These are phyloP conservation scores for Niebla homalea DNA, from an alignment of 495 filamentous ascomycete species.

Conservation along the genomic window DNA sequence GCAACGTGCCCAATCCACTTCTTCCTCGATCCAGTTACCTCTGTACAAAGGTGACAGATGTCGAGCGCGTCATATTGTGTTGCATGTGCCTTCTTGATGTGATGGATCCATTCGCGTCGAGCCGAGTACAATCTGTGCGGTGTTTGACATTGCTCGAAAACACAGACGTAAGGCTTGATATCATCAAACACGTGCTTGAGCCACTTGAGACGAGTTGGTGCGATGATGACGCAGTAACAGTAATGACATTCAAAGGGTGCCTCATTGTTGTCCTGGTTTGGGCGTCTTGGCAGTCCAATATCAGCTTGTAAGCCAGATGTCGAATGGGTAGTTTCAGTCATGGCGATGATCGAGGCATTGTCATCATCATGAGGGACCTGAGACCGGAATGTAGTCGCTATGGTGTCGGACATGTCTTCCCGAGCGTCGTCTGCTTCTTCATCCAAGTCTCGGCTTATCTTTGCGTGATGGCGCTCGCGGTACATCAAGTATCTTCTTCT, in stretches of 20 bases:
- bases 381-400: neutral
- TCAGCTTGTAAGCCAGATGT: neutral
- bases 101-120: slow-evolving; percentile 15
- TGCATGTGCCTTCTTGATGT: neutral
- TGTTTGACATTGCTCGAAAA: slow-evolving; percentile 2
- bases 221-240: slow-evolving; percentile 5
- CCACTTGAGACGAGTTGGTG: slow-evolving; percentile 1
- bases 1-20: slow-evolving; percentile 3
- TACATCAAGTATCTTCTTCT: slow-evolving; percentile 31
- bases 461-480: slow-evolving; percentile 26
- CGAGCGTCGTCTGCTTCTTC: neutral
- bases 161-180: slow-evolving; percentile 17
- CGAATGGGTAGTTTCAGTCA: neutral
- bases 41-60: slow-evolving; percentile 3
- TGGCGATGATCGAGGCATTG: neutral
- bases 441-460: slow-evolving; percentile 15
- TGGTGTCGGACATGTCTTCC: slow-evolving; percentile 3
- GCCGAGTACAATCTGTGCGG: slow-evolving; percentile 11
- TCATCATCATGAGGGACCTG: neutral
- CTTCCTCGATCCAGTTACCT: neutral
- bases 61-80: neutral
- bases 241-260: slow-evolving; percentile 11
- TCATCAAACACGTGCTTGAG: slow-evolving; percentile 14
- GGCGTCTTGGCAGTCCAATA: slow-evolving; percentile 4
- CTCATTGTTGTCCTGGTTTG: neutral